phyloP scores from a whole-genome alignment of 148 eudicot genomes.

The Talinum fruticosum region DNA sequence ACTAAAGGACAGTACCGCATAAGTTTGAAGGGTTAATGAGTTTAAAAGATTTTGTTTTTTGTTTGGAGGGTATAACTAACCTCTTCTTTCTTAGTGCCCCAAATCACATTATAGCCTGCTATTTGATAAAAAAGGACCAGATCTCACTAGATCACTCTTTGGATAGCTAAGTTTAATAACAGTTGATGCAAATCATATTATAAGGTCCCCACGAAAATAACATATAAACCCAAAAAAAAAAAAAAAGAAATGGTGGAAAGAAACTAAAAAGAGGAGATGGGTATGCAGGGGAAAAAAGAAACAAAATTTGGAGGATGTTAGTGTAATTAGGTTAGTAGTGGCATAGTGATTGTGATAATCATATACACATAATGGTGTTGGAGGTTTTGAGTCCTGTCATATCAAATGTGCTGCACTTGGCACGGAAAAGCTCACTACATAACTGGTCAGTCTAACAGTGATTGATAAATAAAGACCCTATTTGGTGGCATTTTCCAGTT shows the following conservation, averaged over 20 bases:
- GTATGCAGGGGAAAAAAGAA: background rate
- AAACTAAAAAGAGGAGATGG: background rate
- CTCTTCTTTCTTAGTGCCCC: no score
- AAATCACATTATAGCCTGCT: no score
- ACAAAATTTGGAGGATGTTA: background rate
- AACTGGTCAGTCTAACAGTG: conserved; percentile 7
- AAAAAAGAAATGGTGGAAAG: background rate
- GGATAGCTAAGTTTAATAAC: no score
- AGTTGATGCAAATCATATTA: no score
- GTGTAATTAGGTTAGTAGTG: conserved; percentile 3
- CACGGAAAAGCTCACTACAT: conserved; percentile 19
- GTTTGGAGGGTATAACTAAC: no score
- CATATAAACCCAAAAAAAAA: background rate
- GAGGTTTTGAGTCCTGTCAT: conserved; percentile 19
- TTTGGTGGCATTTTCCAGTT: conserved; percentile 4
- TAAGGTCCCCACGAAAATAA: no score
- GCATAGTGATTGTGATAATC: background rate
- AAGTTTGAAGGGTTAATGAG: no score
- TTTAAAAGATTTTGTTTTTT: no score
- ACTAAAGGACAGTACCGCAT: no score
- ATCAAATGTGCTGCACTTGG: conserved; percentile 18
- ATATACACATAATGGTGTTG: background rate
- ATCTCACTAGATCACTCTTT: no score
- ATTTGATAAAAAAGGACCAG: no score
- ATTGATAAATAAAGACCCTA: conserved; percentile 6